Conservation (phyloP, 192 early-diverging fungal species). For the Nowakowskiella sp. region DNA sequence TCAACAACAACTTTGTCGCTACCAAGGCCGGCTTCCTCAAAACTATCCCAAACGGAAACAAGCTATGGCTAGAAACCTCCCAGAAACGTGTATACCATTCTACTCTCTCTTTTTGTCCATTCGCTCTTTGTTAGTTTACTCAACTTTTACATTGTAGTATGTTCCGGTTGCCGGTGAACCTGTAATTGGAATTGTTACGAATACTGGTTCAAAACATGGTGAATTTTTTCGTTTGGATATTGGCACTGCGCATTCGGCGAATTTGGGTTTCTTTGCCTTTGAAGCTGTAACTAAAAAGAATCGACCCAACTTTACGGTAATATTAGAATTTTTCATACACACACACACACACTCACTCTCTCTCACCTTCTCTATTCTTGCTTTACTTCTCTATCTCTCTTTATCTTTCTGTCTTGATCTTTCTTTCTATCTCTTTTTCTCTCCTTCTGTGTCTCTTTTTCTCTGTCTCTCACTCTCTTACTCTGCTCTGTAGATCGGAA, state of each 20-base stretch:
- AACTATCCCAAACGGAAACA: constrained; percentile 44
- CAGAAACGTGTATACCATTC: constrained; percentile 53
- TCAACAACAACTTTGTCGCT: constrained; percentile 54
- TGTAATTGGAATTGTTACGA: constrained; percentile 74
- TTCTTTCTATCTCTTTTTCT: background rate
- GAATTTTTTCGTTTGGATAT: constrained; percentile 90
- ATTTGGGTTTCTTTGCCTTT: constrained; percentile 74
- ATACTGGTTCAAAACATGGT: constrained; percentile 32
- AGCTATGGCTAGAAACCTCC: constrained; percentile 75
- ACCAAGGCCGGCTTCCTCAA: constrained; percentile 68
- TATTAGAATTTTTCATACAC: background rate
- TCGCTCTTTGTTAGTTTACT: background rate
- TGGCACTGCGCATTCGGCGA: constrained; percentile 79
- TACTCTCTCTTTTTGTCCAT: background rate
- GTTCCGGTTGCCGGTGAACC: constrained; percentile 77
- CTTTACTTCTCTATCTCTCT: background rate
- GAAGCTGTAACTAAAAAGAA: constrained; percentile 91
- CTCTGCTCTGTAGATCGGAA: constrained; percentile 42
- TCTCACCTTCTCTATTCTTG: too few species aligned
- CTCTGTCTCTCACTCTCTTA: background rate
- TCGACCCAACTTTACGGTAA: constrained; percentile 70
- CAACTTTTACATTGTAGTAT: constrained; percentile 49
- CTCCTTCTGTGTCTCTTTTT: background rate
- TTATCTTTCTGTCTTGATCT: background rate
- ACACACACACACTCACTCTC: background rate